phyloP scores from a whole-genome alignment of 164 flowering plant species.

The Houttuynia cordata region DNA sequence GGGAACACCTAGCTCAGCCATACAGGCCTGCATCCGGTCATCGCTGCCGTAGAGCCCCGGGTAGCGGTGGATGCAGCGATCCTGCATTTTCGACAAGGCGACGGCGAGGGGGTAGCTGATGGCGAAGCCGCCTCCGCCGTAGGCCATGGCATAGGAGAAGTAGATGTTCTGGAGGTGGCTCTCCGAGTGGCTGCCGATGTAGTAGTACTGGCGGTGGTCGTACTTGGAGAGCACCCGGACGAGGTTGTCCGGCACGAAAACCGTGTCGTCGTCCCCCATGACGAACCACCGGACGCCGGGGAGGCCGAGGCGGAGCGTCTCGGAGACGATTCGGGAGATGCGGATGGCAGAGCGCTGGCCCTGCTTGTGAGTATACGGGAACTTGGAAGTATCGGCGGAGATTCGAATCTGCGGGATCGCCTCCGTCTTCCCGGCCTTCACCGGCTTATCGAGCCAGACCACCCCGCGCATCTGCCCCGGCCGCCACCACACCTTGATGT shows the following conservation, averaged over 20 bases:
- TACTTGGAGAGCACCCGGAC: constrained; percentile 45
- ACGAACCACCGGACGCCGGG: constrained; percentile 53
- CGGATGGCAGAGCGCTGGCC: constrained; percentile 55
- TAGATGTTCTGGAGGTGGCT: constrained; percentile 52
- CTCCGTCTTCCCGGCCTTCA: constrained; percentile 3
- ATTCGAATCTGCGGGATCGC: constrained; percentile 31
- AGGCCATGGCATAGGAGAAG: constrained; percentile 55
- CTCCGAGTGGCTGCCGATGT: constrained; percentile 60
- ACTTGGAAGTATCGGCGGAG: constrained; percentile 33
- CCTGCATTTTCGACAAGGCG: constrained; percentile 44
- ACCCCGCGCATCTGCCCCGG: constrained; percentile 38
- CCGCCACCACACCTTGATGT: constrained; percentile 54
- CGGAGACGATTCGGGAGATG: constrained; percentile 54
- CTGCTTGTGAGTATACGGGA: constrained; percentile 26
- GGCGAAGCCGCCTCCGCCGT: constrained; percentile 74
- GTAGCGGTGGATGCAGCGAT: constrained; percentile 44
- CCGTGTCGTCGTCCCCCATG: constrained; percentile 73
- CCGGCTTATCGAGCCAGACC: constrained; percentile 46
- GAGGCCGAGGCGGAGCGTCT: constrained; percentile 31
- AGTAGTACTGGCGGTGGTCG: constrained; percentile 46
- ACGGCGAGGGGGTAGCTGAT: constrained; percentile 52
- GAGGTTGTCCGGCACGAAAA: constrained; percentile 47
- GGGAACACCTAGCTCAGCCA: constrained; percentile 81
- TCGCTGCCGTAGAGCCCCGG: constrained; percentile 59
- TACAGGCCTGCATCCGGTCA: constrained; percentile 65